Base-by-base conservation (phyloP, 2,329 filamentous ascomycete genomes). In the Ceratocystis destructans region DNA sequence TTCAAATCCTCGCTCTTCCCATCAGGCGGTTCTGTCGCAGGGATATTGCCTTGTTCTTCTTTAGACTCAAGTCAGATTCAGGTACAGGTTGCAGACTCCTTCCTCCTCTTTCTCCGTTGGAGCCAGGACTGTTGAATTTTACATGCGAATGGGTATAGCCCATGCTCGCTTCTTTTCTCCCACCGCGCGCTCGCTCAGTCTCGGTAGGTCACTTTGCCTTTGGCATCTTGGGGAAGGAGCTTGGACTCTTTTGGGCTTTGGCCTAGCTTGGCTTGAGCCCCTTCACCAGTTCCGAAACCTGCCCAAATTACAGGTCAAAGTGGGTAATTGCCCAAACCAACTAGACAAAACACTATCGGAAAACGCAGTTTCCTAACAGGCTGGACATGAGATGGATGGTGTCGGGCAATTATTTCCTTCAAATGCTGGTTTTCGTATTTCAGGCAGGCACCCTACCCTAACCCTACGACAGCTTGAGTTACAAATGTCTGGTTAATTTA, bases 41-140 rank as follows among this genome's bases (percentile, higher is more conserved):
- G 53, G 53, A 17, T 57, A n/a, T 57, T 57, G 53, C 53, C 53
- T 20, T 57, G 25, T 57, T 57, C 53, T 59, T 59, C 55, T 59
- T 59, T 59, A 59, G 55, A 37, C 55, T 59, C 55, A 37, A 37
- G 55, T 59, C 55, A 59, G 55, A 59, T 59, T 59, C 55, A 59
- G 55, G 55, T 59, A 33, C 28, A 59, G 22, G 25, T 59, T 59
- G 25, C 55, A 59, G 28, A 15, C n/a, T 33, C 6, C 55, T 59
- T 31, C 28, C 33, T 15, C 48, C 48, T 53, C 48, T 50, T 50
- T 20, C 17, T 50, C 48, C 12, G 48, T 28, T 25, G 22, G 10
- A 25, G 3, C 48, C 48, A 20, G 22, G 48, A 53, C 48, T 53
- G 48, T 6, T 25, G 48, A 15, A 10, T 53, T 53, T 48, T 22